phyloP scores from a whole-genome alignment of 2,329 filamentous ascomycete genomes.

The Niveomyces coronatus region DNA sequence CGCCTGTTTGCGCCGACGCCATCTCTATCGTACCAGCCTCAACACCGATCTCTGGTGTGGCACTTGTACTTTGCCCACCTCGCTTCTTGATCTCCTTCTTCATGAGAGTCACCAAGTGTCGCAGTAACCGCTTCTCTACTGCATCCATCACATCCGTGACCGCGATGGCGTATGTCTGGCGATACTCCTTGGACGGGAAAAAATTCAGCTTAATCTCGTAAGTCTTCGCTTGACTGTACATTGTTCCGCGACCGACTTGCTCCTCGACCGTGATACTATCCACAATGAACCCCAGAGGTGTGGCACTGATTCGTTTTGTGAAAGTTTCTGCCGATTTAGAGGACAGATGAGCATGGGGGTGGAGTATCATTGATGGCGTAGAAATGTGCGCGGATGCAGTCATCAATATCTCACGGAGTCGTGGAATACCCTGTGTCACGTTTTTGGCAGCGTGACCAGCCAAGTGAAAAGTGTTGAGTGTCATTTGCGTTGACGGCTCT shows the following conservation, averaged over 20 bases:
- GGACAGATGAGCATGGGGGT: slow-evolving; percentile 62
- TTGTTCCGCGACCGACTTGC: slow-evolving; percentile 60
- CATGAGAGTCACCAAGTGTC: slow-evolving; percentile 58
- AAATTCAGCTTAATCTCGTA: slow-evolving; percentile 76
- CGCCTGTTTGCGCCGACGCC: slow-evolving; percentile 18
- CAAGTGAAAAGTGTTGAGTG: slow-evolving; percentile 98
- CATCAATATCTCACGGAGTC: slow-evolving; percentile 96
- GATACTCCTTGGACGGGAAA: slow-evolving; percentile 78
- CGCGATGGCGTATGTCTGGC: slow-evolving; percentile 72
- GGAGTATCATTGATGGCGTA: slow-evolving; percentile 82
- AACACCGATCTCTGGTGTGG: slow-evolving; percentile 62
- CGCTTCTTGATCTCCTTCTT: slow-evolving; percentile 74
- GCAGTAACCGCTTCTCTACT: slow-evolving; percentile 72
- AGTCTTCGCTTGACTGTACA: slow-evolving; percentile 64
- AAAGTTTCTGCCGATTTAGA: slow-evolving; percentile 64
- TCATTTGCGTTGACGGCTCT: slow-evolving; percentile 98
- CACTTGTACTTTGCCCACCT: slow-evolving; percentile 47
- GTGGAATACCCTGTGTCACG: slow-evolving; percentile 95
- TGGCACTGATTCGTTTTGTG: slow-evolving; percentile 80
- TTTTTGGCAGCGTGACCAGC: slow-evolving; percentile 97
- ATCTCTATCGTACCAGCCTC: slow-evolving; percentile 44
- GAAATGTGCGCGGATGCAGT: slow-evolving; percentile 83
- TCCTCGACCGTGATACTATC: slow-evolving; percentile 76
- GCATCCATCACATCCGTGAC: slow-evolving; percentile 67
- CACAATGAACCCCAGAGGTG: slow-evolving; percentile 74